These are phyloP conservation scores for Tillandsia fasciculata DNA, from an alignment of 176 grass and related monocot species.

Conservation along the genomic window DNA sequence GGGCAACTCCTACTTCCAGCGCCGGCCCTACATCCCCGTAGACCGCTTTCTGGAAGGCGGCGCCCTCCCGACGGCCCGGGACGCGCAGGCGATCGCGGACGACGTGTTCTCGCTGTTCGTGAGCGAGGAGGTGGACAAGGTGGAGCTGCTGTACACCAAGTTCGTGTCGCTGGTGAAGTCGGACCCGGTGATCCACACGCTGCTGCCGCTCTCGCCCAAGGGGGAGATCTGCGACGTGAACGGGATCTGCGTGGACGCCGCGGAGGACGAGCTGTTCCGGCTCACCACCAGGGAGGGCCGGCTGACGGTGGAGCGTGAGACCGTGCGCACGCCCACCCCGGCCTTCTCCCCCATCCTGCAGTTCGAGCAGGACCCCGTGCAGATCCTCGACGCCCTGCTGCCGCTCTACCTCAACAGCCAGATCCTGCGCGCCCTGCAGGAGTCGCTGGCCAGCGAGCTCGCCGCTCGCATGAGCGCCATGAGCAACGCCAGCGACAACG, in stretches of 20 bases:
- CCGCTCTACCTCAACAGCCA: constrained; percentile 91
- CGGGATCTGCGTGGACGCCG: constrained; percentile 60
- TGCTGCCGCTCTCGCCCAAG: constrained; percentile 79
- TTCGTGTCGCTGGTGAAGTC: constrained; percentile 70
- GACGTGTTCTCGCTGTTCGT: constrained; percentile 83
- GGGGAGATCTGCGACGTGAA: constrained; percentile 87
- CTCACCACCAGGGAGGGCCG: constrained; percentile 88
- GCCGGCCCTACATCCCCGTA: constrained; percentile 51
- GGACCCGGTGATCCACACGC: constrained; percentile 80
- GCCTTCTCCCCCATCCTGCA: constrained; percentile 65
- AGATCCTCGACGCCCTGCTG: constrained; percentile 79
- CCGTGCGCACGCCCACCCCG: constrained; percentile 48
- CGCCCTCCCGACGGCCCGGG: constrained; percentile 66
- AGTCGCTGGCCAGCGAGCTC: constrained; percentile 81
- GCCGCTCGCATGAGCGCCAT: constrained; percentile 82
- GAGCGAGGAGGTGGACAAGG: constrained; percentile 83
- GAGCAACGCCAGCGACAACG: constrained; percentile 77
- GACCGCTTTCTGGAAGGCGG: constrained; percentile 47
- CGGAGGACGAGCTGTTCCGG: constrained; percentile 78
- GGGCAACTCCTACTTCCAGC: constrained; percentile 58
- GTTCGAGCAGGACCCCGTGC: constrained; percentile 91
- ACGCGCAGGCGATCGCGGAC: constrained; percentile 76
- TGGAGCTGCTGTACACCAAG: constrained; percentile 88
- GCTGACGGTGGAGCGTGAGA: constrained; percentile 74
- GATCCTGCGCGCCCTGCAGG: constrained; percentile 73